Base-by-base conservation (phyloP, 2,329 filamentous ascomycete species). In the Juglanconis sp. region DNA sequence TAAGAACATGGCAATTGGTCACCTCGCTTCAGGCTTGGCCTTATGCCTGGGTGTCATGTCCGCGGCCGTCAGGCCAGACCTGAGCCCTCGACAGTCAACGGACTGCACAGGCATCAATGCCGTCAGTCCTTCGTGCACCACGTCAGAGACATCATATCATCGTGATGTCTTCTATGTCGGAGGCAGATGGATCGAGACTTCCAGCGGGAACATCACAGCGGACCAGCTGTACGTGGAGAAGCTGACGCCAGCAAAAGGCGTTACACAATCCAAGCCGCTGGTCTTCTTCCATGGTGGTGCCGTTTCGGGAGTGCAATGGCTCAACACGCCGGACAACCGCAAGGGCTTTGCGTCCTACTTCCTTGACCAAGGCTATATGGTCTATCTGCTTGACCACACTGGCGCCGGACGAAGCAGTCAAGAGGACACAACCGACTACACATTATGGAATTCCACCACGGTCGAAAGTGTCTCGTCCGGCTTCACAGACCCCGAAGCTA, bases 311-410 rank as follows among this genome's bases (percentile, higher is more conserved):
- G 68, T 70, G 46, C 69, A 70, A 31, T 71, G 70, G 66, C 68
- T 78, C 13, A 72, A 74, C 55, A 79, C 74, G 10, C 76, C 77
- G 2, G 76, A 78, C 60, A 71, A 70, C 46, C 70, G 75, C 13
- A 69, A 68, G 57, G 76, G 75, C n/a, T 78, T 75, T 72, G 71
- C 75, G 2, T 73, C 73, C 0, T 76, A 72, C 61, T 79, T 77
- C 57, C 65, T 78, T 3, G 68, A 70, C 32, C 64, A 72, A 44
- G 75, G 75, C n/a, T 74, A 77, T 62, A 70, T 70, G 31, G 70
- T 79, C 53, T 78, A 77, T 59, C 68, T 79, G 47, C 68, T 72
- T 6, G 76, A 78, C 61, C 73, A 76, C 57, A 70, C 73, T 36
- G 64, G 59, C 63, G 67, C 62, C 65, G 74, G 64, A 66, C 73